Evolutionary conservation across 257 asterid species (phyloP), one percentile per base, ranked within the genome.

Genomic region (Perilla frutescens): DNA sequence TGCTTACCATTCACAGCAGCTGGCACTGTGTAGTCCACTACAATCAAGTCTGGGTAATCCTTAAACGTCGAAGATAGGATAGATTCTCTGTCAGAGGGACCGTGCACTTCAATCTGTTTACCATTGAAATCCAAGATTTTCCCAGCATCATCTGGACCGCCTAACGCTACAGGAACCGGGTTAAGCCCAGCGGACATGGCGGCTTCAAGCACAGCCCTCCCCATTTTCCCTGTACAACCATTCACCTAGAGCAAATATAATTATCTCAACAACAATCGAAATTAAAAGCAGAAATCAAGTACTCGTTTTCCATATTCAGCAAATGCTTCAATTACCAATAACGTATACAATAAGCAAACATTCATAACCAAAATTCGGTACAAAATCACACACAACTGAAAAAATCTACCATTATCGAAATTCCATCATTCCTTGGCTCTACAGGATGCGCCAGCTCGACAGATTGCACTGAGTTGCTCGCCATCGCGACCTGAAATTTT

Each of bases 201-300:
- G 6, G 97, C 96, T 78, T 93, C 96, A 39, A 93, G 96, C 76
- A 93, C 98, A 5, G 97, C 91, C 79, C 89, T 84, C 12, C 98
- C 98, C 96, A 93, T 88, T 81, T 93, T 85, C 9, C 98, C 97
- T 15, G 96, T 89, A 79, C 92, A 87, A 64, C 97, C 96, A 80
- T 91, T 93, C 65, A 93, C 96, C 98, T 93, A 66, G 36, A 68
- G 68, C 67, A 53, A 55, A 74, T 56, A 65, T 13, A 75, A 64
- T 15, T 43, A 9, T 63, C 15, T 36, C 69, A 67, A 53, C 40
- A 70, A 43, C 61, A 41, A 65, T 9, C 14, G 1, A 65, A 55
- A 53, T 10, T 68, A 47, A 10, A 15, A 72, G 69, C 29, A 45
- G 26, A 34, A 54, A 36, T 53, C 8, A 56, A 8, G 68, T 37